Conservation (phyloP, 306 rosid species). For the Cucurbita pepo region DNA sequence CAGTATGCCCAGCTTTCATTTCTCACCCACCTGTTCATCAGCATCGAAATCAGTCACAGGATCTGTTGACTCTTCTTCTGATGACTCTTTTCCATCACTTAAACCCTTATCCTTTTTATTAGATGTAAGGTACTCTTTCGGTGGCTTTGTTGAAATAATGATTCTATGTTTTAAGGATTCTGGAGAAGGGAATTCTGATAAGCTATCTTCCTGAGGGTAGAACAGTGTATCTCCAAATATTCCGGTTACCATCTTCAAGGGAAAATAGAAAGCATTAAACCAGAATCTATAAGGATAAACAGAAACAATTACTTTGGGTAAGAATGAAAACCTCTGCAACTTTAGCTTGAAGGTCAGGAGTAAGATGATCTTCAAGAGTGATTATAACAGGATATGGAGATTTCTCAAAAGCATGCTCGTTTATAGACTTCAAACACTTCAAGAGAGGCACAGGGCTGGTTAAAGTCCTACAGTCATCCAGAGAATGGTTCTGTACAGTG, state of each 20-base stretch:
- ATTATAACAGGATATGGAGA: constrained; percentile 75
- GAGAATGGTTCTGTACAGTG: background rate
- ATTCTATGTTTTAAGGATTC: constrained; percentile 55
- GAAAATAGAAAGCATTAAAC: background rate
- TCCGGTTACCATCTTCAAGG: constrained; percentile 44
- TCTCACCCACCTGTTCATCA: constrained; percentile 33
- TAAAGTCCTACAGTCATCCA: constrained; percentile 50
- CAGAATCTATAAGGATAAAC: background rate
- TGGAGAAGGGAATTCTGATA: constrained; percentile 69
- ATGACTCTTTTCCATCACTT: constrained; percentile 26
- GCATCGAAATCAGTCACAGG: constrained; percentile 16
- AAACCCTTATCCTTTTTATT: constrained; percentile 22
- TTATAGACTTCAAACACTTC: constrained; percentile 75
- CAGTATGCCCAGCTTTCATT: background rate
- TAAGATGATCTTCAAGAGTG: constrained; percentile 85
- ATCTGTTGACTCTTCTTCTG: constrained; percentile 27
- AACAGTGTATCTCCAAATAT: constrained; percentile 60
- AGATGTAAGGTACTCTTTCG: constrained; percentile 39
- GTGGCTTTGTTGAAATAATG: constrained; percentile 79
- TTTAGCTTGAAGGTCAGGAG: constrained; percentile 62
- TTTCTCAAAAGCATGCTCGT: constrained; percentile 63
- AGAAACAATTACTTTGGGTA: background rate
- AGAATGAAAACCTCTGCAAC: constrained; percentile 49
- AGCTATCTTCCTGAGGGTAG: constrained; percentile 36
- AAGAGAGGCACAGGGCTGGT: constrained; percentile 67